These are phyloP conservation scores for Tulasnella calospora DNA, from an alignment of 768 basidiomycete species.

Conservation along the genomic window DNA sequence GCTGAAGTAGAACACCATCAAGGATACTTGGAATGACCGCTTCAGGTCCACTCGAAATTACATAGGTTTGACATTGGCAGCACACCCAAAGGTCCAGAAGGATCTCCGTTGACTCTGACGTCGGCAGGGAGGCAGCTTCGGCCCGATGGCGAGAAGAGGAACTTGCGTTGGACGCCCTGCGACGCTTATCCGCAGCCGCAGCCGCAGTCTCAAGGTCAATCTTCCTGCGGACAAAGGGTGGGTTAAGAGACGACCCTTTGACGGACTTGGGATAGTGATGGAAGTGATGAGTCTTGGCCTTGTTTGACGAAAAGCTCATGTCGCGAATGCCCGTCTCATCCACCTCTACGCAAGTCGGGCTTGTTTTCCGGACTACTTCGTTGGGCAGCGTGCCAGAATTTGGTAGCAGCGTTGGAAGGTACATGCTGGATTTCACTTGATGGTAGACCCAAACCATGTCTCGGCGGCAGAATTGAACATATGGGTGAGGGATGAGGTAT, in stretches of 20 bases:
- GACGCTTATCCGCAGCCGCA: background rate
- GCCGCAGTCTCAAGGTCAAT: background rate
- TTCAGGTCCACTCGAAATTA: conserved; percentile 49
- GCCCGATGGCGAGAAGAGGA: conserved; percentile 48
- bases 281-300: conserved; percentile 64
- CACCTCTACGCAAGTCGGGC: conserved; percentile 51
- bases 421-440: conserved; percentile 51
- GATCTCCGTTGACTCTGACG: conserved; percentile 37
- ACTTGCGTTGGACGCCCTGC: conserved; percentile 40
- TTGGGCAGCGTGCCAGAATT: conserved; percentile 43
- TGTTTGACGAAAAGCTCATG: conserved; percentile 40
- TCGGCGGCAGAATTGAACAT: conserved; percentile 75
- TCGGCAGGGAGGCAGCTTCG: conserved; percentile 23
- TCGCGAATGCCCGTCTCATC: conserved; percentile 41
- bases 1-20: conserved; percentile 56
- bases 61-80: conserved; percentile 76
- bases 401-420: conserved; percentile 50
- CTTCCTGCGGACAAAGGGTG: conserved; percentile 46
- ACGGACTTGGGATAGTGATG: conserved; percentile 68
- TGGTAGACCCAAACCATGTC: conserved; percentile 81
- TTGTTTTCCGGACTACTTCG: conserved; percentile 43
- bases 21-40: conserved; percentile 69
- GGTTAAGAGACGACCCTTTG: conserved; percentile 61
- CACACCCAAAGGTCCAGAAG: conserved; percentile 75
- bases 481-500: conserved; percentile 71